These are phyloP conservation scores for Hypoxylon sp. DNA, from an alignment of 2,329 filamentous ascomycete genomes.

Conservation along the genomic window DNA sequence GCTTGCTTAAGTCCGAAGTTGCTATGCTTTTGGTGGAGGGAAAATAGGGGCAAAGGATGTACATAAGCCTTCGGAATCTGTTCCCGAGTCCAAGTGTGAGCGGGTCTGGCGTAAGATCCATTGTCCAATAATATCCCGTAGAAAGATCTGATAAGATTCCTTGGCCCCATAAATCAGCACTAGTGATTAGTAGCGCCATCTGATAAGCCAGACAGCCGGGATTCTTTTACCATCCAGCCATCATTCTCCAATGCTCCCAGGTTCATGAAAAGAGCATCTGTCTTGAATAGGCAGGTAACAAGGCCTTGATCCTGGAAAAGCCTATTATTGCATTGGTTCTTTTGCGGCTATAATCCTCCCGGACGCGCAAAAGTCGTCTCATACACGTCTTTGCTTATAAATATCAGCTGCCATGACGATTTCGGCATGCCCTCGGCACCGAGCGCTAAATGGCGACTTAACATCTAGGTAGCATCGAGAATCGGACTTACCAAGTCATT, in stretches of 20 bases:
- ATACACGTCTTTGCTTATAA: not conserved
- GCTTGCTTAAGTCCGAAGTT: slow-evolving; percentile 12
- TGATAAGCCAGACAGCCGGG: slow-evolving; percentile 26
- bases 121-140: slow-evolving; percentile 13
- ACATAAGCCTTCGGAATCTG: not conserved
- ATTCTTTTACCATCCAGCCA: not conserved
- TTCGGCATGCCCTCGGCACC: not conserved
- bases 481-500: not conserved
- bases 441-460: not conserved
- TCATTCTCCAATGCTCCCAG: not conserved
- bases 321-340: not conserved
- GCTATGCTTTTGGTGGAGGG: not conserved
- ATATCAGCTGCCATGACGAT: not conserved
- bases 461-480: not conserved
- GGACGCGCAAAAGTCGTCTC: not conserved
- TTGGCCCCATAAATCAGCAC: slow-evolving; percentile 8
- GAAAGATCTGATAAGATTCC: slow-evolving; percentile 32
- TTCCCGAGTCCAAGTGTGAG: slow-evolving; percentile 4
- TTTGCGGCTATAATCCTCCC: not conserved
- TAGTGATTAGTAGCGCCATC: slow-evolving; percentile 33
- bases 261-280: not conserved
- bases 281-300: not conserved
- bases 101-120: not conserved
- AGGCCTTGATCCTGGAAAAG: not conserved
- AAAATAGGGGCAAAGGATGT: not conserved